Base-by-base conservation (phyloP, 768 basidiomycete genomes). In the Trametes coccinea region DNA sequence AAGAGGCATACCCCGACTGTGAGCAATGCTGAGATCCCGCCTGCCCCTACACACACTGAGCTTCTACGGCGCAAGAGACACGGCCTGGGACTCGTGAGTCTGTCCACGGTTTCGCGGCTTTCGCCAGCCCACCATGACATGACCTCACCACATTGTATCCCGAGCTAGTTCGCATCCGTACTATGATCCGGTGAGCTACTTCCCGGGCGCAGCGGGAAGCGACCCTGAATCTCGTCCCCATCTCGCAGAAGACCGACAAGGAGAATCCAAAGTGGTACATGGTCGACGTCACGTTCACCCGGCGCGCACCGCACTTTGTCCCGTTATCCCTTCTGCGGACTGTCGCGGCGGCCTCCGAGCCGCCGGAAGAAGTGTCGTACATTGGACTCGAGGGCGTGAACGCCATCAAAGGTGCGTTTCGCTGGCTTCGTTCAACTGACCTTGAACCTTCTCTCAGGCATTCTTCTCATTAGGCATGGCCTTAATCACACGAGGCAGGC, bases 1-100 rank as follows among this genome's bases (percentile, higher is more conserved):
- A 85, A 72, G 89, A 90, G 71, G 92, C 93, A 5, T 95, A 96
- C 74, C 92, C 94, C 17, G 95, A 98, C 71, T 82, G 93, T 94
- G 74, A 76, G 92, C 74, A 22, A 13, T 29, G 43, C 34, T 2
- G 14, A 48, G 27, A 27, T 5, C 49, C 16, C 14, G 53, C 44
- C 49, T 61, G 37, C 39, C 34, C 41, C 54, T 2, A 47, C 48
- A n/a, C 30, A 43, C 59, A 50, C 62, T 66, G 55, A 63, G 45
- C 56, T n/a, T 30, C 11, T 39, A 49, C 39, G 41, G 52, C 11
- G 14, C 50, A 13, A 49, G 60, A 96, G 94, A 90, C 67, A 93
- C 94, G 4, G 93, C 94, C 37, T 96, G 92, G 92, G 92, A 95
- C 70, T 70, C 83, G 92, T 92, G 69, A 66, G 87, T 76, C 48